Evolutionary conservation across 2,329 filamentous ascomycete species (phyloP), one percentile per base, ranked within the genome.

Genomic region (Thelonectria rubi): DNA sequence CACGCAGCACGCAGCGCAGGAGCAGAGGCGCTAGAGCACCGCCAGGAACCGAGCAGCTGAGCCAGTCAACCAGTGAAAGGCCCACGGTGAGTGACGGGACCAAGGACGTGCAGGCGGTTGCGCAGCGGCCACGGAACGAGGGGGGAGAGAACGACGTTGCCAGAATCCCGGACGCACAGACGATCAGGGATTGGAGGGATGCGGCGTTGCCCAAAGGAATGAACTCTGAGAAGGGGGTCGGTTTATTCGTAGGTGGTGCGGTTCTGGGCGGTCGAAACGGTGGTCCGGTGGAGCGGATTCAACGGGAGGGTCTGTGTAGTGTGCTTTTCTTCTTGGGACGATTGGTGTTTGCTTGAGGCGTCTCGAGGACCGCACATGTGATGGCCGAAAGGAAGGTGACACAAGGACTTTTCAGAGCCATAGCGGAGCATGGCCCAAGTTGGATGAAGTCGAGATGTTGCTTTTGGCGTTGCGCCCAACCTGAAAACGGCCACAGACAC

Each of bases 211-310:
- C 26, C 32, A 21, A 24, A 18, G 21, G 53, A 48, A 26, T 47
- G 43, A 47, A 47, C 43, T 30, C 43, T 47, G 43, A 47, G 53
- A 30, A 39, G 32, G 26, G 26, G 15, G 43, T 18, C 11, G 42
- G 26, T 17, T 20, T 37, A 24, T 30, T 14, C 24, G 32, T n/a
- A 9, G 52, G 58, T 60, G 58, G 58, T 46, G 58, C 58, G 58
- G 55, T 56, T 60, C 47, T 47, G 47, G 40, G 47, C 58, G 42
- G 52, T 56, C 52, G 43, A 48, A 56, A 56, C 58, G 58, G 58
- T 60, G 58, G 58, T 56, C 46, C 58, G 58, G 47, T 60, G 58
- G 58, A 60, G 52, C 58, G 58, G 47, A 60, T 40, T 39, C 42
- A 52, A 52, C 55, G 34, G 58, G n/a, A n/a, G n/a, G n/a, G 45